phyloP scores from a whole-genome alignment of 768 basidiomycete species.

The Leccinum incarnatum region DNA sequence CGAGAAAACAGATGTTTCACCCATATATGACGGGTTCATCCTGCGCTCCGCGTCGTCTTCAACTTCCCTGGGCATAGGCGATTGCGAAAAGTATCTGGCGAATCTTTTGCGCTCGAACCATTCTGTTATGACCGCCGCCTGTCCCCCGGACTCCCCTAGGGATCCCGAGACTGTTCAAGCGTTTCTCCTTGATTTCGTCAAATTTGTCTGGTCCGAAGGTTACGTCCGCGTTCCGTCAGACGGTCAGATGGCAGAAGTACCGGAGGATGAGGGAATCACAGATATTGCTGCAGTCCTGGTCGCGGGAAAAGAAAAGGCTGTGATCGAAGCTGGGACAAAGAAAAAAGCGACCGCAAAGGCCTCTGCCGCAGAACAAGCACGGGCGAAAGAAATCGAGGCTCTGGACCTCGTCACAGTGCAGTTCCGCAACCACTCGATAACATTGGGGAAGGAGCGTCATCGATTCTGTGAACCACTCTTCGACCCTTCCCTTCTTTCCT shows the following conservation, averaged over 20 bases:
- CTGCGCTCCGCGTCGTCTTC: conserved; percentile 51
- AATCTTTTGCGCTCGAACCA: conserved; percentile 69
- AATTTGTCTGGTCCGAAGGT: conserved; percentile 60
- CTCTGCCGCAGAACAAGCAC: conserved; percentile 75
- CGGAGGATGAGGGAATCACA: conserved; percentile 82
- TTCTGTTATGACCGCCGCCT: conserved; percentile 54
- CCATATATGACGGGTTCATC: conserved; percentile 72
- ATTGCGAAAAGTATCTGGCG: conserved; percentile 77
- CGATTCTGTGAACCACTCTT: conserved; percentile 90
- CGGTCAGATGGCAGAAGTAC: conserved; percentile 58
- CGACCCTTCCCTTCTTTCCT: conserved; percentile 58
- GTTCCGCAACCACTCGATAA: conserved; percentile 68
- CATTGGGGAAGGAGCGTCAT: conserved; percentile 85
- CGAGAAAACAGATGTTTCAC: conserved; percentile 72
- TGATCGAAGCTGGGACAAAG: conserved; percentile 83
- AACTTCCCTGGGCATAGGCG: conserved; percentile 63
- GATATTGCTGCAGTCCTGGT: conserved; percentile 90
- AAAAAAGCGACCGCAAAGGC: conserved; percentile 70
- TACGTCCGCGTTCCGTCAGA: conserved; percentile 72
- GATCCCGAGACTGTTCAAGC: conserved; percentile 46
- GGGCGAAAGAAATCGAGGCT: conserved; percentile 79
- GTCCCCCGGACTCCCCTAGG: conserved; percentile 49
- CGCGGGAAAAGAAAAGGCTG: conserved; percentile 86
- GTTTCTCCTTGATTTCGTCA: conserved; percentile 61
- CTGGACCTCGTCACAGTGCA: conserved; percentile 76